Base-by-base conservation (phyloP, 1,284 basidiomycete species). In the Ceratobasidium sp. region DNA sequence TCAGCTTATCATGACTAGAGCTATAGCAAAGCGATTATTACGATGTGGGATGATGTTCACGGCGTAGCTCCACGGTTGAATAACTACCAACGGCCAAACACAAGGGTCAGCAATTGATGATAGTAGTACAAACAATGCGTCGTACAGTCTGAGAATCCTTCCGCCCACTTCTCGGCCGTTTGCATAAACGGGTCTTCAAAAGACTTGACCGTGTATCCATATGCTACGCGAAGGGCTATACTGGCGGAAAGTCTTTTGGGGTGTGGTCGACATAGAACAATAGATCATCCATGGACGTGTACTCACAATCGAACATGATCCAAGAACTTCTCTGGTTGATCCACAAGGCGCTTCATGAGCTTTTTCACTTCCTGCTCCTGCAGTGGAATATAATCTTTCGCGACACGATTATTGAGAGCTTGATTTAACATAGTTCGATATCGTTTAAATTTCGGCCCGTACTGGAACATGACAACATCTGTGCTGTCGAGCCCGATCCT, bases 131-230 rank as follows among this genome's bases (percentile, higher is more conserved):
- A 46, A 16, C 5, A 6, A 18, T 4, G 12, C 16, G 16, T 3
- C 58, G 3, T 41, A 60, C 58, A 16, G 10, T 41, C 34, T 9
- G n/a, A 23, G n/a, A 60, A 39, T 12, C 18, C 58, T 2, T 5
- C 14, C 41, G 43, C 43, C 16, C 14, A n/a, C n/a, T 60, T 18
- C 41, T 60, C 58, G 14, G 58, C 58, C 3, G n/a, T 41, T 45
- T 43, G 10, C 14, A 60, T 21, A n/a, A 41, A 60, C 6, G n/a
- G 58, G 23, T 60, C 58, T 2, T 60, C 34, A n/a, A 18, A 4
- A 14, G 58, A 60, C 4, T 60, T 39, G 21, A 60, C 34, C n/a
- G 23, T 45, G 58, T 60, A 60, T 6, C 58, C 58, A 43, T 60
- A 60, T 43, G 41, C 36, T 2, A 60, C 26, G 2, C 58, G 14